Evolutionary conservation across 345 rosid genomes (phyloP).

Genomic region (Anacardium occidentale): DNA sequence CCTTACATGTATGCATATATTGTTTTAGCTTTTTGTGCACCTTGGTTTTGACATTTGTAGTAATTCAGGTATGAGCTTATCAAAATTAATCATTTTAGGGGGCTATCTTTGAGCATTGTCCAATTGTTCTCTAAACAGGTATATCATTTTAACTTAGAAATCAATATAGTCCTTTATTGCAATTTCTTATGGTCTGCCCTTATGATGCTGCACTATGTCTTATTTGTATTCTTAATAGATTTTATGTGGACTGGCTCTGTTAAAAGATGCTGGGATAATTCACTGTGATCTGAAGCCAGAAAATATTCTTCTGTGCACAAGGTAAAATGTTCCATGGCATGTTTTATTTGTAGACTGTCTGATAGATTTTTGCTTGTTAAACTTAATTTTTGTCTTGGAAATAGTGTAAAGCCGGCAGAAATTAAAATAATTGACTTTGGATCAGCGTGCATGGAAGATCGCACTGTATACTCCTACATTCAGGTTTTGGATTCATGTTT

Average conservation of each 20-base stretch:
- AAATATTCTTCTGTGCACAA: slow-evolving; percentile 89
- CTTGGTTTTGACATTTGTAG: slow-evolving; percentile 27
- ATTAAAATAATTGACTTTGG: slow-evolving; percentile 98
- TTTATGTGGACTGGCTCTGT: slow-evolving; percentile 77
- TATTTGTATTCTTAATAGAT: slow-evolving; percentile 44
- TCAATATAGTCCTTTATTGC: slow-evolving; percentile 15
- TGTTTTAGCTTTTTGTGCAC: slow-evolving; percentile 21
- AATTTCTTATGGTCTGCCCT: slow-evolving; percentile 14
- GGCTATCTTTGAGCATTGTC: slow-evolving; percentile 92
- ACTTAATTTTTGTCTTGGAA: slow-evolving; percentile 26
- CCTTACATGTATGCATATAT: not conserved
- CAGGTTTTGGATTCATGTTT: slow-evolving; percentile 55
- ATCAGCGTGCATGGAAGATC: slow-evolving; percentile 98
- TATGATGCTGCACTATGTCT: slow-evolving; percentile 17
- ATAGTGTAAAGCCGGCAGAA: slow-evolving; percentile 90
- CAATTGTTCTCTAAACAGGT: slow-evolving; percentile 98
- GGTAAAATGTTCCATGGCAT: slow-evolving; percentile 46
- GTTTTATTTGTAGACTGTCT: slow-evolving; percentile 17
- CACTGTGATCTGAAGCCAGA: slow-evolving; percentile 99
- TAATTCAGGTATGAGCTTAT: slow-evolving; percentile 88
- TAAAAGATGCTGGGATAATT: slow-evolving; percentile 95
- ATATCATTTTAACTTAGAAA: slow-evolving; percentile 15
- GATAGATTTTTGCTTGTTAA: slow-evolving; percentile 12
- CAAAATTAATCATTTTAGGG: slow-evolving; percentile 91
- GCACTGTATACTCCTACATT: slow-evolving; percentile 95